Evolutionary conservation across 2,329 filamentous ascomycete genomes (phyloP), one percentile per base, ranked within the genome.

Genomic region (Monosporascus ibericus): DNA sequence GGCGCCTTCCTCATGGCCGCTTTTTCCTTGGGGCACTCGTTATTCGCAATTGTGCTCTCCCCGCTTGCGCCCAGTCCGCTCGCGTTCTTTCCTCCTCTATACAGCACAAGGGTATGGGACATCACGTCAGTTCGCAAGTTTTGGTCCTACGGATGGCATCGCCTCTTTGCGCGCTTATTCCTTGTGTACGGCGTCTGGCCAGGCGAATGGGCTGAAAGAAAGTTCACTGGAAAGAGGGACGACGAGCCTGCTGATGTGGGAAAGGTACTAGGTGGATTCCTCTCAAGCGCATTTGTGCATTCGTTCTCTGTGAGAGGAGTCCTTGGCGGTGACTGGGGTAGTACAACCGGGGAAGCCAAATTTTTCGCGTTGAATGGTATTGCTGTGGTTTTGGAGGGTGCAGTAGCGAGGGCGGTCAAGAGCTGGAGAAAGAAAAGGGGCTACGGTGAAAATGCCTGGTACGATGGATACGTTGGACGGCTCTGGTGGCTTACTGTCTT

Each of bases 161-260:
- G 72, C 6, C 60, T 75, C 1, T 74, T 74, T 51, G 72, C 72
- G 2, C 63, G 72, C 8, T 57, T 75, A 18, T 74, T 75, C 54
- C 63, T 74, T 5, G 72, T 75, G 5, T 75, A 72, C 52, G 72
- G 72, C 6, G 68, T 74, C 14, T 74, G 72, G 72, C 72, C 72
- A 2, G 71, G 72, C 3, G 70, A 74, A 55, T 74, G 69, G 68
- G 15, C 70, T 0, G 72, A 74, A 58, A 58, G 70, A 11, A 72
- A 63, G 52, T 44, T 74, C 20, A 65, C 63, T 5, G 65, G 70
- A 8, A 74, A 72, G 55, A 27, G 52, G 1, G 6, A 38, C 0
- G 58, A 67, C 18, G 59, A 72, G 53, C 63, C 63, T 6, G 71
- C 72, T 2, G 72, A 74, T 59, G 58, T 73, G 30, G 72, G 72